Evolutionary conservation across 73 alveolate genomes (phyloP).

Genomic region (Breviolum minutum): DNA sequence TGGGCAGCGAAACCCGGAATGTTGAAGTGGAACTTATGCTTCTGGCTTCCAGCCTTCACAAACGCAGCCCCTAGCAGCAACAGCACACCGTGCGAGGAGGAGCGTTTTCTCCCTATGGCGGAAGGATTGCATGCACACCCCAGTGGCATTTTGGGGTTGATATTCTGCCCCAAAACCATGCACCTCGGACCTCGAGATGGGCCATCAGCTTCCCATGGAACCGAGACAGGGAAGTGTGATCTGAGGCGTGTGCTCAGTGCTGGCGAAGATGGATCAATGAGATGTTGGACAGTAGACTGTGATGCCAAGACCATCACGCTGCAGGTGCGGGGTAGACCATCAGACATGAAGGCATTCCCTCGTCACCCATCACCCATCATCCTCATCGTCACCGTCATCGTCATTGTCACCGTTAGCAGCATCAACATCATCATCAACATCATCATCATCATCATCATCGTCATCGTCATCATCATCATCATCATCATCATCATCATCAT

Average conservation of each 20-base stretch:
- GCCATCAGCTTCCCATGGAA: neutral
- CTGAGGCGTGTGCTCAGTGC: conserved; percentile 58
- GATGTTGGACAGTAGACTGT: conserved; percentile 23
- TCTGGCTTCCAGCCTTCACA: neutral
- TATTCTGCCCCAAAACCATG: conserved; percentile 48
- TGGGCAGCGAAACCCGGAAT: too few species aligned
- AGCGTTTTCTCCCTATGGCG: neutral
- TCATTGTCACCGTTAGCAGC: too few species aligned
- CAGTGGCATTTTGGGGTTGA: conserved; percentile 37
- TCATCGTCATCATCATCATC: too few species aligned
- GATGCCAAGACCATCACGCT: neutral
- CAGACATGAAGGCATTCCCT: neutral
- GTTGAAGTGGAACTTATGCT: too few species aligned
- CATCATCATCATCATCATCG: too few species aligned
- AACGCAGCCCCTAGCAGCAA: neutral
- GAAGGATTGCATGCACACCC: conserved; percentile 1
- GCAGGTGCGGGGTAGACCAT: conserved; percentile 7
- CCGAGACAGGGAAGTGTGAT: neutral
- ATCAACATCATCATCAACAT: too few species aligned
- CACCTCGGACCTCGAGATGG: neutral
- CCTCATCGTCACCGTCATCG: too few species aligned
- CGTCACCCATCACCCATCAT: too few species aligned
- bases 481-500: too few species aligned
- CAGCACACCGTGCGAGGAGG: conserved; percentile 3
- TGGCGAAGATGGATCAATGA: conserved; percentile 50